phyloP scores from a whole-genome alignment of 2,329 filamentous ascomycete genomes.

The Cephalotrichum gorgonifer region DNA sequence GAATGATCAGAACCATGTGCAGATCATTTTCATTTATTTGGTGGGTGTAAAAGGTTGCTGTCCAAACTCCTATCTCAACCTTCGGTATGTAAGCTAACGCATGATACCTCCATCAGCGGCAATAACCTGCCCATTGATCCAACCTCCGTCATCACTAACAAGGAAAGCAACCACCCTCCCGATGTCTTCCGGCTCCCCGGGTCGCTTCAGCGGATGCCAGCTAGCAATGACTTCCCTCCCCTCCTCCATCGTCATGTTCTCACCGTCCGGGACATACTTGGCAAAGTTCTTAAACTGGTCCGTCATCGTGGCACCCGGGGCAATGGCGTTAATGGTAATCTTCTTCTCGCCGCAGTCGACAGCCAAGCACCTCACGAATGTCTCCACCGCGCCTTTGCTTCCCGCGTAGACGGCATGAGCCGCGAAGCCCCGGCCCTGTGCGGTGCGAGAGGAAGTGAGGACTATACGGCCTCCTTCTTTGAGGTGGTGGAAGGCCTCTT shows the following conservation, averaged over 20 bases:
- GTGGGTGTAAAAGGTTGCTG: no score
- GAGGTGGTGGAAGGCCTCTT: slow-evolving; percentile 62
- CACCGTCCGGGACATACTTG: slow-evolving; percentile 51
- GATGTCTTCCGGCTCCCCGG: slow-evolving; percentile 47
- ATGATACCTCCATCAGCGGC: not conserved
- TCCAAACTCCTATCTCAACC: no score
- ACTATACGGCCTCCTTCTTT: slow-evolving; percentile 61
- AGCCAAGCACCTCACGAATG: slow-evolving; percentile 60
- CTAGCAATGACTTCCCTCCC: slow-evolving; percentile 45
- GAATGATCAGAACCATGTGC: no score
- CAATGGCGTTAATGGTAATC: slow-evolving; percentile 64
- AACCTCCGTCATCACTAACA: slow-evolving; percentile 47
- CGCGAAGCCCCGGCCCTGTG: slow-evolving; percentile 53
- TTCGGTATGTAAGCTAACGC: no score
- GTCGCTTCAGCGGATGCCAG: slow-evolving; percentile 46
- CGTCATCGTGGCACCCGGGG: slow-evolving; percentile 62
- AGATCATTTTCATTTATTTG: no score
- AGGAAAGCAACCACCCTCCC: slow-evolving; percentile 46
- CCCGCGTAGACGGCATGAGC: slow-evolving; percentile 64
- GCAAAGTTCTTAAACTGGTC: slow-evolving; percentile 68
- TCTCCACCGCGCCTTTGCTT: slow-evolving; percentile 62
- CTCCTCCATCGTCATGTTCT: slow-evolving; percentile 36
- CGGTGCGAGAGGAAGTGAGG: slow-evolving; percentile 60
- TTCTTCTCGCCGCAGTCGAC: slow-evolving; percentile 58
- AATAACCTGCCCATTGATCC: slow-evolving; percentile 47